Evolutionary conservation across 2,329 filamentous ascomycete species (phyloP), one percentile per base, ranked within the genome.

Genomic region (Dendrostoma leiphaemia): DNA sequence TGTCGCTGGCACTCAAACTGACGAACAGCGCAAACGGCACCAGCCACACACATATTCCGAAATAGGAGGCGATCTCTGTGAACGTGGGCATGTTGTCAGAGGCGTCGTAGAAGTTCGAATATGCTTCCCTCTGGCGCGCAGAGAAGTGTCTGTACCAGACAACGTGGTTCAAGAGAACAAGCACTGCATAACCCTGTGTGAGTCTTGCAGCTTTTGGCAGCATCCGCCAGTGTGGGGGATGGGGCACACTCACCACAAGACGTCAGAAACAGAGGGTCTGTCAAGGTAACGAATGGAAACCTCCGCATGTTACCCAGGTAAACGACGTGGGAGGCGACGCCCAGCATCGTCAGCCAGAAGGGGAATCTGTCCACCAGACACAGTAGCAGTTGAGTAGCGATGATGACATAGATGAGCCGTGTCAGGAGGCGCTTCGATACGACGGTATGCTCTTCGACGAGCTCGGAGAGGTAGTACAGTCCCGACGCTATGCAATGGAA

Each of bases 371-470:
- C 94, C 62, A 97, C 71, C 15, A 94, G 59, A 66, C 85, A 86
- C 9, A 97, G 84, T 3, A 93, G 73, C 9, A 85, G 58, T 69
- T 97, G 93, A 6, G 91, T 69, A 28, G 65, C 81, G 58, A 97
- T 87, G 60, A 96, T 84, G 59, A 74, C 76, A 74, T 96, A 96
- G 65, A 97, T 97, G 53, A 97, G 78, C 38, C 84, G 86, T 31
- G 83, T 88, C 49, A 99, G 79, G n/a, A 97, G 77, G 54, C 88
- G 90, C 69, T 96, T 96, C 12, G 92, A 89, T 59, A 96, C 74
- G 10, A 97, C 93, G 4, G 93, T 97, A 69, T 99, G 93, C 71
- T 99, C 94, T 74, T 99, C 94, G 58, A 99, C 94, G 13, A 97
- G 85, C 71, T 99, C 94, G 23, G 93, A 97, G 51, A 99, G 87